Evolutionary conservation across 2,329 filamentous ascomycete species (phyloP), one percentile per base, ranked within the genome.

Genomic region (Lecanicillium sp.): DNA sequence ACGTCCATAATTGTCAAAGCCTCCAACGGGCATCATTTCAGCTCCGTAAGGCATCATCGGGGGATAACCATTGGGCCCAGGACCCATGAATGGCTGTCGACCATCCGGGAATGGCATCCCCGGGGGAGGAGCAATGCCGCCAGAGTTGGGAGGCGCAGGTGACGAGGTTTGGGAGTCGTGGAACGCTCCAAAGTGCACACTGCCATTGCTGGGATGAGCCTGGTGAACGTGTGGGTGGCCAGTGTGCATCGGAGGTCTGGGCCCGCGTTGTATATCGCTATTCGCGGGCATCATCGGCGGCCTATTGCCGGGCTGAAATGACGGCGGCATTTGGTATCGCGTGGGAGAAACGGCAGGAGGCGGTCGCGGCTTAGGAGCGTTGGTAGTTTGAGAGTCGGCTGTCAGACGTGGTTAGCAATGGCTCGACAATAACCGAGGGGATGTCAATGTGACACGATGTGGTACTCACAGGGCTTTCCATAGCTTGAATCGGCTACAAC

Each of bases 141-240:
- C 64, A 12, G 66, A 66, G 33, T 57, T 63, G 37, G 71, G 72
- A 30, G 67, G 67, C 15, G 63, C 71, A 2, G 77, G 77, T 5
- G 77, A 80, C 1, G 75, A 72, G 38, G 65, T 70, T 48, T 72
- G 70, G 11, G 77, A 80, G 14, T 66, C 69, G 22, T 67, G 59
- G 44, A 73, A 71, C 6, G 62, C 63, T 25, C 72, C 72, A 48
- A 80, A 78, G 44, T 77, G 65, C 37, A 78, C 58, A 51, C 68
- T 77, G 28, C 71, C 65, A 42, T 69, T 69, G 52, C 71, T 78
- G 12, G 65, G 67, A 38, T 72, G 74, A 29, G 66, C 54, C 37
- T 75, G 70, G 46, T 77, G 71, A 48, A 70, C 53, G 22, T 51
- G 54, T 15, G 50, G 53, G 13, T 53, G 61, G 17, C 57, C 58